These are phyloP conservation scores for Sclerospora graminicola DNA, from an alignment of 352 stramenopile genomes.

Conservation along the genomic window DNA sequence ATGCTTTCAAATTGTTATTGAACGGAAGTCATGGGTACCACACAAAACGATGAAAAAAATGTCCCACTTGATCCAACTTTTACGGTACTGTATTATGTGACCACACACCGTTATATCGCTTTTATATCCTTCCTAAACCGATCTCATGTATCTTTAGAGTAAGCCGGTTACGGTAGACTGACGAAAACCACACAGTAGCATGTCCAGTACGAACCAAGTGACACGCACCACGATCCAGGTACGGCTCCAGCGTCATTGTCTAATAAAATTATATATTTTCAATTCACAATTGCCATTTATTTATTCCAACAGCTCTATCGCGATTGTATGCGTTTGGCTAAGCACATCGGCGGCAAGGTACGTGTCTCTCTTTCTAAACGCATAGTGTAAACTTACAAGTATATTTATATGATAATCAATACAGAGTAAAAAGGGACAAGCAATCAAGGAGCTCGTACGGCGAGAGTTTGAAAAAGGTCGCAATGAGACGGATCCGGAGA, in stretches of 20 bases:
- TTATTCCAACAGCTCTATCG: conserved; percentile 60
- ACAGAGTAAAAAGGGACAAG: conserved; percentile 77
- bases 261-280: no score
- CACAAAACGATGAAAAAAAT: no score
- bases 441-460: conserved; percentile 61
- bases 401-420: neutral
- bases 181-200: conserved; percentile 5
- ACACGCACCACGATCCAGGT: conserved; percentile 70
- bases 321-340: conserved; percentile 75
- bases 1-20: no score
- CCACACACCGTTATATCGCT: no score
- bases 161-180: no score
- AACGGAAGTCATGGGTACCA: no score
- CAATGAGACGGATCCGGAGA: conserved; percentile 65
- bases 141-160: no score
- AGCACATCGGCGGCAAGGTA: conserved; percentile 82
- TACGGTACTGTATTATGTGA: no score
- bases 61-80: no score
- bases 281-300: no score
- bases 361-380: conserved; percentile 2
- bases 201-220: conserved; percentile 52
- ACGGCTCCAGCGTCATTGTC: neutral
- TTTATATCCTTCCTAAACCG: no score
- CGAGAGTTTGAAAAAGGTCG: conserved; percentile 75
- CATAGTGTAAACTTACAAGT: no score